Conservation (phyloP, 2,329 filamentous ascomycete species). For the Ophiosphaerella narmari region DNA sequence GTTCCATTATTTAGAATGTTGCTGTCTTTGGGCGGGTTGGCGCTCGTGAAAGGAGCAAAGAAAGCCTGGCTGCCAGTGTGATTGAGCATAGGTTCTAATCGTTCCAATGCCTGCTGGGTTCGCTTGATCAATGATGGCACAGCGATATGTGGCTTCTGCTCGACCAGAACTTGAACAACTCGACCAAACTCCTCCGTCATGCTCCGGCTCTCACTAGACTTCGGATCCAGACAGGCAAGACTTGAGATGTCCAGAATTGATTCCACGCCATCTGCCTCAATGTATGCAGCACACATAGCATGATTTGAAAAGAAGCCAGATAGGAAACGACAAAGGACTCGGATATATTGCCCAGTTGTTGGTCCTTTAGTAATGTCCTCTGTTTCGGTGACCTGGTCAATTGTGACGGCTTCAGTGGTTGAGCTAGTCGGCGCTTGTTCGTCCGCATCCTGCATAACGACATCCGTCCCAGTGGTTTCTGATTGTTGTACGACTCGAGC, state of each 20-base stretch:
- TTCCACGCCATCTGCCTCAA: conserved; percentile 80
- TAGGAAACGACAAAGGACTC: conserved; percentile 77
- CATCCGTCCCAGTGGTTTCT: conserved; percentile 44
- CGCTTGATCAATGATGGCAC: conserved; percentile 80
- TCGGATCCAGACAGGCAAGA: conserved; percentile 76
- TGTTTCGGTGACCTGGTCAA: conserved; percentile 51
- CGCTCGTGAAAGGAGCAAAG: conserved; percentile 67
- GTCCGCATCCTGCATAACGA: conserved; percentile 67
- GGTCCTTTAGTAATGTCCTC: conserved; percentile 58
- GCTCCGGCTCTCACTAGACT: conserved; percentile 64
- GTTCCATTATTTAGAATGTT: conserved; percentile 67
- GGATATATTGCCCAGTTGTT: conserved; percentile 70
- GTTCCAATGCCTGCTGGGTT: conserved; percentile 70
- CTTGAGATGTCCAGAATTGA: conserved; percentile 82
- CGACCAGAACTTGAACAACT: conserved; percentile 77
- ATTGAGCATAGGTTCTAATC: conserved; percentile 68
- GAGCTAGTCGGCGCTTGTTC: conserved; percentile 9
- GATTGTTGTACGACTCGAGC: conserved; percentile 19
- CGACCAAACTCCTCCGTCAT: conserved; percentile 73
- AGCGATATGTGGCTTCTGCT: conserved; percentile 78
- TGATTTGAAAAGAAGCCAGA: conserved; percentile 76
- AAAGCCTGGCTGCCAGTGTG: conserved; percentile 61
- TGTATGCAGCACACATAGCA: conserved; percentile 72
- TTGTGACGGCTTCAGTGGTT: conserved; percentile 30
- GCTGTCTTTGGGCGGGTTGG: conserved; percentile 14